A percentile compares a stretch with the other conserved stretches of the same genome.
These are phyloP conservation scores for Ophiostoma fasciatum DNA, from an alignment of 2,329 filamentous ascomycete genomes.

Conservation along the genomic window DNA sequence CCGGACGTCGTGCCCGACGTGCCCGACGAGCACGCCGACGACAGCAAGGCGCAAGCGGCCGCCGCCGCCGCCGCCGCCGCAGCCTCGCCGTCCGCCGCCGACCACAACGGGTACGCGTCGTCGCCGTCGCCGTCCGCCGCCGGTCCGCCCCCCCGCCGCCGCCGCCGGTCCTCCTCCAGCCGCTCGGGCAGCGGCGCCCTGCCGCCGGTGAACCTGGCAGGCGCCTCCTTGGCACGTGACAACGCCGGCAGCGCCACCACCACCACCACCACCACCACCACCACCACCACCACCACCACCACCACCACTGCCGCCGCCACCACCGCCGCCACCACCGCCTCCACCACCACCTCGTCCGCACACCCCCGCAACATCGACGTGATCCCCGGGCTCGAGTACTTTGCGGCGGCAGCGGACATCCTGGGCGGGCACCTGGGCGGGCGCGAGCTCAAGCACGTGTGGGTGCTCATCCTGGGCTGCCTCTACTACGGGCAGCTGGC, in stretches of 20 bases:
- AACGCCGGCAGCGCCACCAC: not conserved
- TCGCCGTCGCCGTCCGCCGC: constrained; percentile 26
- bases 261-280: too few species aligned
- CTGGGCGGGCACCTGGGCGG: constrained; percentile 67
- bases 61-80: constrained; percentile 6
- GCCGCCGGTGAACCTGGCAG: too few species aligned
- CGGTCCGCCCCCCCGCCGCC: too few species aligned
- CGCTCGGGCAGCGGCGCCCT: constrained; percentile 33
- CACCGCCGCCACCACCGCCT: constrained; percentile 4
- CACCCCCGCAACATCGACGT: constrained; percentile 55
- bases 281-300: too few species aligned
- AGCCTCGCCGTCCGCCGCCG: constrained; percentile 21
- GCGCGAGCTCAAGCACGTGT: constrained; percentile 68
- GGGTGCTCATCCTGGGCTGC: constrained; percentile 70
- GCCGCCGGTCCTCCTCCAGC: constrained; percentile 30
- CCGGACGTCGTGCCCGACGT: constrained; percentile 43
- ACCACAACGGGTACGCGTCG: constrained; percentile 20
- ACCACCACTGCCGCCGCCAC: not conserved
- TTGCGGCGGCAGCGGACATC: constrained; percentile 73
- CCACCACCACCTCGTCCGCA: not conserved
- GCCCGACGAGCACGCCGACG: not conserved
- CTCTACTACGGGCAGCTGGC: constrained; percentile 82
- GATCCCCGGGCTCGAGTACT: constrained; percentile 82
- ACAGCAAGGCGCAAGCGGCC: not conserved
- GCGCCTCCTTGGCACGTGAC: too few species aligned